Evolutionary conservation across 2,329 filamentous ascomycete genomes (phyloP), one percentile per base, ranked within the genome.

Genomic region (Phialemoniopsis sp.): DNA sequence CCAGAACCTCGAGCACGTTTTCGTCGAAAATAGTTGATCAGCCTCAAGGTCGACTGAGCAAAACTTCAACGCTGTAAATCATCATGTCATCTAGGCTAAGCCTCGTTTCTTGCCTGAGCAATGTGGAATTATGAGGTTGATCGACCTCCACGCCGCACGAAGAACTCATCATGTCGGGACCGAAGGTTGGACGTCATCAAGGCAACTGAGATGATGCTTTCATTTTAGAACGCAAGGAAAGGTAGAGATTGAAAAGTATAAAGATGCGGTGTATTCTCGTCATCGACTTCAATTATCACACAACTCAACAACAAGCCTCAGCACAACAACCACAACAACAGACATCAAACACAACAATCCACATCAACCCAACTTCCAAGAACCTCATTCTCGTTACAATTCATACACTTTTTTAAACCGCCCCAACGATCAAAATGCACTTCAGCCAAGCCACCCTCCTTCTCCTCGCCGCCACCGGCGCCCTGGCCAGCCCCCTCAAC

Each of bases 241-340:
- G 35, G n/a, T n/a, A n/a, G n/a, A n/a, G n/a, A n/a, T n/a, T n/a
- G n/a, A 37, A 37, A 37, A 29, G 8, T 37, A 37, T 37, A 37
- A 37, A 29, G 28, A 28, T 37, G 19, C 19, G 19, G 29, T 29
- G n/a, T 29, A 12, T 29, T 37, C 35, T 37, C n/a, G n/a, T 15
- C 35, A 37, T 29, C 35, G 12, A 36, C 21, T 29, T 13, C 21
- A 6, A 26, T 26, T 10, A 26, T 10, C 21, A 12, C 32, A 34
- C 32, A 15, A 13, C 14, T 14, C 15, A 12, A 15, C 15, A 29
- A 9, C 35, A 29, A 13, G 14, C 19, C 13, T 26, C 21, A 37
- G 13, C 19, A 29, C 21, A 37, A 26, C 35, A 29, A 29, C 35
- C 35, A 37, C 28, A 14, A 29, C 35, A 37, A 28, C 14, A 5